Percentiles rank a stretch among this genome's conserved stretches.
These are phyloP conservation scores for Ehretia macrophylla DNA, from an alignment of 257 asterid genomes.

Conservation along the genomic window DNA sequence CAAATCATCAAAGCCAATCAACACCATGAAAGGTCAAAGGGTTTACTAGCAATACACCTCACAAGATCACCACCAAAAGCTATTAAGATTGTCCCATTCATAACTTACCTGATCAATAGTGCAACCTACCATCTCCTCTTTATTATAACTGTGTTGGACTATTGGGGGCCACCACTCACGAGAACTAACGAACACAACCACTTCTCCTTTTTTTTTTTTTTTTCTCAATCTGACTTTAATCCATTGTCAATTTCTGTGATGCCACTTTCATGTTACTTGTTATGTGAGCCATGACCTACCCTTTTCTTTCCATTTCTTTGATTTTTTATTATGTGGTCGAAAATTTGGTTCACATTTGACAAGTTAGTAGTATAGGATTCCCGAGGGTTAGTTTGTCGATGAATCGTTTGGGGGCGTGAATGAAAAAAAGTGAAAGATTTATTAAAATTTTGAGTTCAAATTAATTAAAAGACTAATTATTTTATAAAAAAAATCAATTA, in stretches of 20 bases:
- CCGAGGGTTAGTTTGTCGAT: no score
- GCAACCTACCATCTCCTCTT: not conserved
- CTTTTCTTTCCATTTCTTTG: not conserved
- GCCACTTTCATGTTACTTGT: not conserved
- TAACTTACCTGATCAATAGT: not conserved
- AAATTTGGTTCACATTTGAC: no score
- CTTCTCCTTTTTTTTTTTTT: not conserved
- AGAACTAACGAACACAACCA: slow-evolving; percentile 22
- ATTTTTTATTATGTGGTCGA: no score
- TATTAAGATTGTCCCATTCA: not conserved
- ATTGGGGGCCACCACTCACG: slow-evolving; percentile 31
- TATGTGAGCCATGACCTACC: not conserved
- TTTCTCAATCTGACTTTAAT: no score
- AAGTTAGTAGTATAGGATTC: no score
- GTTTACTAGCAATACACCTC: not conserved
- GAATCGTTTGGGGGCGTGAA: no score
- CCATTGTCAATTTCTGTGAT: slow-evolving; percentile 23
- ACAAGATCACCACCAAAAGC: not conserved
- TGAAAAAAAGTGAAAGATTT: no score
- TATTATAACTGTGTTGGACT: not conserved
- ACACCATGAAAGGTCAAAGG: not conserved
- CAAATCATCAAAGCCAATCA: not conserved
- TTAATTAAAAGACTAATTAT: no score
- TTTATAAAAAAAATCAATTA: no score
- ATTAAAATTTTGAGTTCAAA: no score